Evolutionary conservation across 129 eudicot species (phyloP), one percentile per base, ranked within the genome.

Genomic region (Mikania micrantha): DNA sequence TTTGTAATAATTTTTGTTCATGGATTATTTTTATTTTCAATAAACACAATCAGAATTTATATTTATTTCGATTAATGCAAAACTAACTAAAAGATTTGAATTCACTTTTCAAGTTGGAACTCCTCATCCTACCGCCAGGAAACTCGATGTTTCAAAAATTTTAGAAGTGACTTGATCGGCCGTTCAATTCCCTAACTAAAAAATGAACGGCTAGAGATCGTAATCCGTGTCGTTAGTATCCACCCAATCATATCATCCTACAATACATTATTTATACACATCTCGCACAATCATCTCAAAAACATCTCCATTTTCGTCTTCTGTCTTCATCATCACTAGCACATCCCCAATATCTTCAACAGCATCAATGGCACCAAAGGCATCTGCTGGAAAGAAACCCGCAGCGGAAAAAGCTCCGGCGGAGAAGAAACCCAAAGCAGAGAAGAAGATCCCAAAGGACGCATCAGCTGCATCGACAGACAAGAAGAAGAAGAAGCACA

Each of bases 391-490:
- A 22, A 66, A 74, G 73, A 74, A 74, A 19, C 68, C 79, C 31
- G 64, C 27, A 2, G 78, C 78, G 0, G 77, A 73, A 29, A 73
- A 73, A 1, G 29, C 70, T 2, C 78, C 66, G 2, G 59, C 59
- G 1, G 64, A 48, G 66, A 64, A 74, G 73, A 74, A 74, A 17
- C 73, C 73, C 0, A 74, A 74, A 7, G 78, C 78, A 0, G 78
- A 73, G 71, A 73, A 73, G 44, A 73, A 73, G 64, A 9, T 73
- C 7, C 64, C 78, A 12, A 73, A 73, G 63, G 77, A 73, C 64
- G 32, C 77, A 39, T 61, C 77, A 0, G 68, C 77, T 1, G 52
- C 67, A 5, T 50, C 45, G 7, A 32, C 72, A 0, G 78, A 64
- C 11, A 74, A 74, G 12, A 74, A 74, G 78, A 64, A 74, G 72